Evolutionary conservation across 768 basidiomycete species (phyloP), one percentile per base, ranked within the genome.

Genomic region (Russula griseocarnosa): DNA sequence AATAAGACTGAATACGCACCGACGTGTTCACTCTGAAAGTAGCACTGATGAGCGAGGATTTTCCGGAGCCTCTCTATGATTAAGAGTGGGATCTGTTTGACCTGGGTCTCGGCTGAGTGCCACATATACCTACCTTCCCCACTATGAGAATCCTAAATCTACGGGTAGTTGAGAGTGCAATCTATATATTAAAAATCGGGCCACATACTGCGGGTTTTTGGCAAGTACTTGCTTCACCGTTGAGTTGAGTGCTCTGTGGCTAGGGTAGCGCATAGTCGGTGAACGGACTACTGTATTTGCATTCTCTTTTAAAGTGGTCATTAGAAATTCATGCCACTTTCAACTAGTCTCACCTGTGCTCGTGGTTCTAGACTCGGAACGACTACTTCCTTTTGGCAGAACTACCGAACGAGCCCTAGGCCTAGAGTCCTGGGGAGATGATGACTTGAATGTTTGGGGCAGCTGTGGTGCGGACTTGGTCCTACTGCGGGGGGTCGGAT

Each of bases 81-180:
- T 18, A n/a, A 46, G 16, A 9, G 28, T 10, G 14, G n/a, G 1
- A 26, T 46, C 10, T 3, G 46, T 36, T 60, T 22, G 8, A 24
- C 14, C 1, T 16, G 20, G 7, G 2, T 6, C 32, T 16, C 22
- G 1, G 46, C 28, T 22, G 50, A 28, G 28, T 3, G 20, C 26
- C 34, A 3, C 32, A 22, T 18, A 32, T 2, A 18, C 57, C 9
- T 47, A 58, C 57, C 51, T 42, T 44, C 40, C 59, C 59, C 30
- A 60, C 59, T 7, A 60, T 40, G 14, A 60, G 59, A 24, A 60
- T 53, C 30, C 59, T 60, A 42, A 60, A 60, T 30, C 59, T 60
- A 60, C 9, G 3, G 22, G 13, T 8, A 30, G 14, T 20, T 22
- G 16, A 60, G 40, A 11, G n/a, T 32, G 34, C 24, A n/a, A 16